Percentiles rank a stretch among this genome's conserved stretches.
These are phyloP conservation scores for Cladochytrium tenue DNA, from an alignment of 371 early-diverging fungal genomes.

Conservation along the genomic window DNA sequence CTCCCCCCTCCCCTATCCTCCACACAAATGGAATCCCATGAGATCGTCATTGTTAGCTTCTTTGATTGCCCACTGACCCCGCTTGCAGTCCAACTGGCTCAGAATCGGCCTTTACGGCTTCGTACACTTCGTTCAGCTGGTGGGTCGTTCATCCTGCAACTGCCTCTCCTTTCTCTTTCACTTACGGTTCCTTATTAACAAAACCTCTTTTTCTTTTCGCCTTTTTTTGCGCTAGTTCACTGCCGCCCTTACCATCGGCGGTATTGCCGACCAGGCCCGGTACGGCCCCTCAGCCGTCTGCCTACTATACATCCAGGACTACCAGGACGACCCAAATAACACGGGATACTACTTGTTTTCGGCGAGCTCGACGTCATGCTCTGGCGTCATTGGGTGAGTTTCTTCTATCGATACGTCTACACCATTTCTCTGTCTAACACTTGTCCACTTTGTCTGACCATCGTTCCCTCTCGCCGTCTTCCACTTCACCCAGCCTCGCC, in stretches of 20 bases:
- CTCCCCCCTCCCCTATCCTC: too few relatives aligned
- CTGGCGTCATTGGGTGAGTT: conserved; percentile 22
- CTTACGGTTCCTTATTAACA: too few relatives aligned
- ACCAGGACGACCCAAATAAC: conserved; percentile 12
- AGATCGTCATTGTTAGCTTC: too few relatives aligned
- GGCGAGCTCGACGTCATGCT: conserved; percentile 29
- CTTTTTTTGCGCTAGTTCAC: conserved; percentile 20
- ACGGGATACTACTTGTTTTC: conserved; percentile 25
- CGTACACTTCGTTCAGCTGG: conserved; percentile 20
- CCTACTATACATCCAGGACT: conserved; percentile 27
- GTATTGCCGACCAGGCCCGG: conserved; percentile 31
- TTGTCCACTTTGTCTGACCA: too few relatives aligned
- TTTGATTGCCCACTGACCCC: neutral
- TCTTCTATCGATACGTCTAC: neutral
- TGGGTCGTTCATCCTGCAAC: neutral
- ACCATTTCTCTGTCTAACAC: neutral
- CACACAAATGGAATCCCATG: too few relatives aligned
- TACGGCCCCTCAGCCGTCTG: conserved; percentile 26
- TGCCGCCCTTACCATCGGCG: conserved; percentile 26
- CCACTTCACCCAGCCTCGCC: conserved; percentile 18
- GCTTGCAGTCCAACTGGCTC: conserved; percentile 22
- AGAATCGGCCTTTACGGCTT: conserved; percentile 26
- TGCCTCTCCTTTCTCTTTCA: too few relatives aligned
- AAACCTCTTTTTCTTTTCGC: too few relatives aligned
- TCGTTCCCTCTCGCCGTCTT: too few relatives aligned